A percentile compares a stretch with the other conserved stretches of the same genome.
phyloP scores from a whole-genome alignment of 1,284 basidiomycete genomes.

The Amanita bisporigera region DNA sequence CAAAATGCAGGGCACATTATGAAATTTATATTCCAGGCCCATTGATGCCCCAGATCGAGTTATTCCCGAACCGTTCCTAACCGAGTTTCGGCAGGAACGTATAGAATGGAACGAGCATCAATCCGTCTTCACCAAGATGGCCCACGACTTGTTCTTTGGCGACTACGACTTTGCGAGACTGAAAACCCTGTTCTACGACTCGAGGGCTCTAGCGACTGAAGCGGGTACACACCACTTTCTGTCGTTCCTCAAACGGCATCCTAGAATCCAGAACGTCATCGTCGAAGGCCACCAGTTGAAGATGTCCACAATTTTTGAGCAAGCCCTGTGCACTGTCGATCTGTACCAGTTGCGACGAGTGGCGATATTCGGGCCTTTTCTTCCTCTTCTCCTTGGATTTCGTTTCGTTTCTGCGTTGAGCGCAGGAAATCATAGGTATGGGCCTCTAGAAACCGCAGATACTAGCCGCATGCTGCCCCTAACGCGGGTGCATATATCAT shows the following conservation, averaged over 20 bases:
- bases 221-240: not conserved
- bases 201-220: not conserved
- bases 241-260: not conserved
- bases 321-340: not conserved
- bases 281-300: not conserved
- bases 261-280: not conserved
- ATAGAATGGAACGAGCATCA: not conserved
- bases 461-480: not conserved
- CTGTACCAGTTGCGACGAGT: not conserved
- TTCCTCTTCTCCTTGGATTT: slow-evolving; percentile 2
- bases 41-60: not conserved
- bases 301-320: not conserved
- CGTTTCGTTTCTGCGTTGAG: not conserved
- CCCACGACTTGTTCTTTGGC: not conserved
- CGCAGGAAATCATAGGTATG: not conserved
- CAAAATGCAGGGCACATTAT: no score
- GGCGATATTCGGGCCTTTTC: not conserved
- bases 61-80: not conserved
- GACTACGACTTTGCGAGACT: not conserved
- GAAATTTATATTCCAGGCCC: not conserved
- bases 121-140: not conserved
- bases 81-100: not conserved
- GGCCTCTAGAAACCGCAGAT: not conserved
- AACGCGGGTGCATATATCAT: not conserved
- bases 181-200: not conserved